These are phyloP conservation scores for Plasmopara viticola DNA, from an alignment of 352 stramenopile species.

Conservation along the genomic window DNA sequence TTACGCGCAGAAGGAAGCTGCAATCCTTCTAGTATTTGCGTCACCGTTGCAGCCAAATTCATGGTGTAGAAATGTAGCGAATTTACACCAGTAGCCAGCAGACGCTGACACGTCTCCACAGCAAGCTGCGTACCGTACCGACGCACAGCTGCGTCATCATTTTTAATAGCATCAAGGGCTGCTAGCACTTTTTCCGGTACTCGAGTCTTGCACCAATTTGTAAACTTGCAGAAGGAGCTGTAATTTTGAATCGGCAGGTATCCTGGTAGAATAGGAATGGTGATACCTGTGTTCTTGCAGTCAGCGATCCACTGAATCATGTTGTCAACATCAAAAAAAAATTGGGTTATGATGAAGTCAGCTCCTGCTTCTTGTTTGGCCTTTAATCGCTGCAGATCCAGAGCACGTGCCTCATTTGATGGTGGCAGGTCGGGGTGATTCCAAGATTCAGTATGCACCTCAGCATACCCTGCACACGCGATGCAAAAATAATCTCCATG, in stretches of 20 bases:
- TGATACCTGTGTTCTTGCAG: constrained; percentile 88
- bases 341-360: constrained; percentile 99
- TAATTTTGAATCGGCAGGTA: constrained; percentile 89
- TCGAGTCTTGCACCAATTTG: constrained; percentile 95
- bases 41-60: constrained; percentile 88
- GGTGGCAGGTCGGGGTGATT: constrained; percentile 79
- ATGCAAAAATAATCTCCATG: constrained; percentile 97
- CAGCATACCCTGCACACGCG: constrained; percentile 95
- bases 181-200: constrained; percentile 84
- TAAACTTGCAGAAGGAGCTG: constrained; percentile 97
- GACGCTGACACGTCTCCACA: constrained; percentile 88
- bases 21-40: constrained; percentile 73
- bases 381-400: constrained; percentile 97
- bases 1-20: constrained; percentile 53
- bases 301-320: constrained; percentile 96
- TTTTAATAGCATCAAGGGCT: constrained; percentile 80
- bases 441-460: constrained; percentile 86
- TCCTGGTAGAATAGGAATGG: constrained; percentile 94
- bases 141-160: constrained; percentile 93
- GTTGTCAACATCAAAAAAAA: constrained; percentile 98
- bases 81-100: constrained; percentile 73
- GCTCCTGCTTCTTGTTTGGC: constrained; percentile 95
- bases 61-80: constrained; percentile 95
- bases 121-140: constrained; percentile 92
- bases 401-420: constrained; percentile 56